Conservation (phyloP, 140 eudicot species). For the Senecio squalidus region DNA sequence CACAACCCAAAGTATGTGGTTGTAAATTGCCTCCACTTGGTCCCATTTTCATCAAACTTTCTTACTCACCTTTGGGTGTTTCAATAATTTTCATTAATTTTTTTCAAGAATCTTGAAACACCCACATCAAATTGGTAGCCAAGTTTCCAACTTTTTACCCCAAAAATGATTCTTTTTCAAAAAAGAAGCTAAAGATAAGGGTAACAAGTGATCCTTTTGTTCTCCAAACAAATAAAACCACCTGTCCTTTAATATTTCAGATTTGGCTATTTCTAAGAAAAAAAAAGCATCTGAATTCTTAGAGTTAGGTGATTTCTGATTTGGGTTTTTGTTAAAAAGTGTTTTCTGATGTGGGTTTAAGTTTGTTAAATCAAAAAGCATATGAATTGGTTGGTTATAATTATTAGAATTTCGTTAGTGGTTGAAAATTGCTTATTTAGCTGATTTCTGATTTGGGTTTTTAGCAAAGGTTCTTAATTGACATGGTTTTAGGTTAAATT, state of each 20-base stretch:
- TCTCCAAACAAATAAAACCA: conserved; percentile 24
- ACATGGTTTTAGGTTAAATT: neutral
- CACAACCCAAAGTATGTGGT: conserved; percentile 43
- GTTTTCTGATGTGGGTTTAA: neutral
- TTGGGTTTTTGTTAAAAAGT: neutral
- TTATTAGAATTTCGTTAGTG: too few species aligned
- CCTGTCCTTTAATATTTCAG: conserved; percentile 16
- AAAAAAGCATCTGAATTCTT: too few species aligned
- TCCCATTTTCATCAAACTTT: conserved; percentile 30
- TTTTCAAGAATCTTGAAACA: conserved; percentile 19
- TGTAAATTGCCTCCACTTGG: conserved; percentile 36
- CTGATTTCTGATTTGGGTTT: conserved; percentile 4
- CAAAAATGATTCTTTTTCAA: conserved; percentile 22
- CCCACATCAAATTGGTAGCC: conserved; percentile 21
- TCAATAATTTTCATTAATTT: conserved; percentile 5
- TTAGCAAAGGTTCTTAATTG: neutral
- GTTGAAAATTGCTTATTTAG: too few species aligned
- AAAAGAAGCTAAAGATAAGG: conserved; percentile 15
- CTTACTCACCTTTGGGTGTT: conserved; percentile 12
- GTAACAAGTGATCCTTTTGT: conserved; percentile 31
- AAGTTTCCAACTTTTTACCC: conserved; percentile 26
- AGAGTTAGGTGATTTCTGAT: too few species aligned
- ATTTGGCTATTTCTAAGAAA: conserved; percentile 5
- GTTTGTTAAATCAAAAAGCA: neutral
- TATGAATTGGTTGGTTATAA: neutral